Percentiles rank a stretch among this genome's conserved stretches.
Conservation (phyloP, 129 eudicot genomes). For the Saposhnikovia divaricata region DNA sequence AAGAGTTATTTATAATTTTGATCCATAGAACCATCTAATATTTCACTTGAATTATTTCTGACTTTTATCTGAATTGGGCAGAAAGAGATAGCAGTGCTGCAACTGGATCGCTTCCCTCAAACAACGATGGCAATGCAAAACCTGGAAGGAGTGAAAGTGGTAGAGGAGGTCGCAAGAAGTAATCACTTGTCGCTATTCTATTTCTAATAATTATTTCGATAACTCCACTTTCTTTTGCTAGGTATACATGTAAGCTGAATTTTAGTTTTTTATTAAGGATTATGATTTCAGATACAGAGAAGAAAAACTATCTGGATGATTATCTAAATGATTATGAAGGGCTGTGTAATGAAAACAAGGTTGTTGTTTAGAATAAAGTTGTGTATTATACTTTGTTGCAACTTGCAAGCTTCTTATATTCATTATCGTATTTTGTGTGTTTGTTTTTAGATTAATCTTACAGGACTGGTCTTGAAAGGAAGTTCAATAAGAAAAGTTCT, state of each 20-base stretch:
- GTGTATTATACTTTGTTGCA: neutral
- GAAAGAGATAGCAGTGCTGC: conserved; percentile 67
- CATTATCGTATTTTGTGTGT: neutral
- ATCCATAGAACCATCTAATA: neutral
- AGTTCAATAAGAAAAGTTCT: no score
- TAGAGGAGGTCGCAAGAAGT: conserved; percentile 92
- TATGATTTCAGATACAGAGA: conserved; percentile 30
- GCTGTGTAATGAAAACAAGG: conserved; percentile 83
- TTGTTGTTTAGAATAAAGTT: conserved; percentile 9
- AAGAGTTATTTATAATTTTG: conserved; percentile 1
- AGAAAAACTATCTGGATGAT: conserved; percentile 53
- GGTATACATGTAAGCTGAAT: neutral
- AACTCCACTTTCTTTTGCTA: neutral
- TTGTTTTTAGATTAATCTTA: conserved; percentile 54
- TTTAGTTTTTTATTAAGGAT: neutral
- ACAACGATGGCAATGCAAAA: conserved; percentile 42
- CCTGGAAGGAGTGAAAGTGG: conserved; percentile 66
- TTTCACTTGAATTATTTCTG: neutral
- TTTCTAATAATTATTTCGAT: neutral
- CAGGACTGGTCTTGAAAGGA: no score
- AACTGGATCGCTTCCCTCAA: conserved; percentile 39
- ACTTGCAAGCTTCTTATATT: neutral
- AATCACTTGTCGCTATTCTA: conserved; percentile 17
- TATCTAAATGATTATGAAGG: conserved; percentile 71
- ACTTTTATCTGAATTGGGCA: conserved; percentile 20